Conservation (phyloP, 768 basidiomycete genomes). For the Paxillus rubicundulus region DNA sequence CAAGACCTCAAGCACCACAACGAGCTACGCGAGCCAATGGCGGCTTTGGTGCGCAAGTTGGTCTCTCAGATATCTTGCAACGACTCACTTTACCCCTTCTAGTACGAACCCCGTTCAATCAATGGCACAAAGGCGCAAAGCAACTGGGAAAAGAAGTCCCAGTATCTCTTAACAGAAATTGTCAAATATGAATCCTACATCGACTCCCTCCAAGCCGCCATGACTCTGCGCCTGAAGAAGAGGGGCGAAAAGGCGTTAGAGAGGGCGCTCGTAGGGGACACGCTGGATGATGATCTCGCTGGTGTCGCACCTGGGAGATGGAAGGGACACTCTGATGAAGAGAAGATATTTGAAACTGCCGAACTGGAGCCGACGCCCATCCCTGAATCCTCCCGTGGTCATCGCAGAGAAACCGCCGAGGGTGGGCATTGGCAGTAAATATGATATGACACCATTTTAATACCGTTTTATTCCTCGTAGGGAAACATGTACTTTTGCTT, state of each 20-base stretch:
- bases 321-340: slow-evolving; percentile 41
- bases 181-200: slow-evolving; percentile 96
- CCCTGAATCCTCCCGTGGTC: slow-evolving; percentile 29
- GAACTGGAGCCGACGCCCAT: slow-evolving; percentile 34
- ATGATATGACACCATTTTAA: slow-evolving; percentile 23
- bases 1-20: slow-evolving; percentile 82
- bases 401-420: slow-evolving; percentile 46
- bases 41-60: slow-evolving; percentile 56
- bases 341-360: slow-evolving; percentile 48
- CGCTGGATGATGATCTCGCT: slow-evolving; percentile 31
- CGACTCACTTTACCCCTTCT: slow-evolving; percentile 15
- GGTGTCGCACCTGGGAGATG: slow-evolving; percentile 35
- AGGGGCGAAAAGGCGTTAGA: slow-evolving; percentile 85
- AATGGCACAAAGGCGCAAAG: slow-evolving; percentile 73
- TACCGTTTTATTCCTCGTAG: slow-evolving; percentile 11
- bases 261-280: slow-evolving; percentile 43
- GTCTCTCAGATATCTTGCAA: neutral
- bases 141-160: slow-evolving; percentile 93
- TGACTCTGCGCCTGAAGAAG: slow-evolving; percentile 81
- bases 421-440: slow-evolving; percentile 28
- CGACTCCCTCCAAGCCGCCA: slow-evolving; percentile 81
- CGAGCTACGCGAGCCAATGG: slow-evolving; percentile 80
- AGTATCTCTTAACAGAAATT: slow-evolving; percentile 86
- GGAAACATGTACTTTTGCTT: slow-evolving; percentile 10
- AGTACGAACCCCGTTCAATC: slow-evolving; percentile 79